phyloP scores from a whole-genome alignment of 352 stramenopile genomes.

The Chrysophaeum taylorii region DNA sequence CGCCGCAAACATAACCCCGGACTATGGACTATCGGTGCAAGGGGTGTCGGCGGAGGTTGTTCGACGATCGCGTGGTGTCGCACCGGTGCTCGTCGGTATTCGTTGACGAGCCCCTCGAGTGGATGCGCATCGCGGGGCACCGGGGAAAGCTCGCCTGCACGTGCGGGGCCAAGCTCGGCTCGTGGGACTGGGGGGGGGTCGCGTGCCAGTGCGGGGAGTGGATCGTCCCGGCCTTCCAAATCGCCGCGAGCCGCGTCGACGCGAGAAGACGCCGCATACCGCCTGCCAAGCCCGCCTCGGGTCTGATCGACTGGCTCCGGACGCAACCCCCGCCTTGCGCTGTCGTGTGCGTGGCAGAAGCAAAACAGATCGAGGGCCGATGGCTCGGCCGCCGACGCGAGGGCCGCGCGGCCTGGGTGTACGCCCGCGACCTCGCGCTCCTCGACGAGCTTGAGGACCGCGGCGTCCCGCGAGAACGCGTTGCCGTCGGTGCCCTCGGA shows the following conservation, averaged over 20 bases:
- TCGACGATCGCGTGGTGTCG: not conserved
- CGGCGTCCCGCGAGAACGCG: not conserved
- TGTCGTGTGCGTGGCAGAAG: not conserved
- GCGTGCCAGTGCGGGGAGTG: slow-evolving; percentile 4
- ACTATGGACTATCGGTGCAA: too few relatives aligned
- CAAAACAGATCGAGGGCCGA: not conserved
- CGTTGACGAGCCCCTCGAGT: not conserved
- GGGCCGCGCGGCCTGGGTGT: not conserved
- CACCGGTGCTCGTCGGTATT: not conserved
- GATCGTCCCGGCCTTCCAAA: not conserved
- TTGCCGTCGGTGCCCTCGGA: not conserved
- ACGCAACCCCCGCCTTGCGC: not conserved
- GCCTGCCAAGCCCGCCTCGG: not conserved
- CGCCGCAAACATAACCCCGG: too few relatives aligned
- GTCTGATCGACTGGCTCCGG: not conserved
- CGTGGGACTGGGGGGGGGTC: not conserved
- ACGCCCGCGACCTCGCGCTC: not conserved
- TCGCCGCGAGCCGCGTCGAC: not conserved
- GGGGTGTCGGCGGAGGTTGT: too few relatives aligned
- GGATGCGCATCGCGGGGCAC: not conserved
- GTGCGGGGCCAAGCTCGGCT: slow-evolving; percentile 3
- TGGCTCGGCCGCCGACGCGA: not conserved
- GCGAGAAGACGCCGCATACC: not conserved
- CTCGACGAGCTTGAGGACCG: not conserved
- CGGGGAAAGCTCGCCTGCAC: not conserved